Evolutionary conservation across 805 yeast genomes (phyloP), one percentile per base, ranked within the genome.

Genomic region (Hanseniaspora clermontiae): DNA sequence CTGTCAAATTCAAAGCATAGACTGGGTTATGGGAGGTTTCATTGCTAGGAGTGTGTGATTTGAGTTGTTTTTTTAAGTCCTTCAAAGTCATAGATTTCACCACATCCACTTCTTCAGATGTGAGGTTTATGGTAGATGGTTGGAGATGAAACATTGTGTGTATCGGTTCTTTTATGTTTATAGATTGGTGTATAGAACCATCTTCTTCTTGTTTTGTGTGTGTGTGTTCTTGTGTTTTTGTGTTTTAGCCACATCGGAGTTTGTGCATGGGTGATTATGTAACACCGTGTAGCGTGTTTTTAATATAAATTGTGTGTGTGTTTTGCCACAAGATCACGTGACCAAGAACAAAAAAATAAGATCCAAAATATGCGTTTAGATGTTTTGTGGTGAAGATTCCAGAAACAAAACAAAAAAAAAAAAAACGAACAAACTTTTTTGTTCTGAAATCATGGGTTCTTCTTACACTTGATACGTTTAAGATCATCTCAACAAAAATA

Each of bases 61-160:
- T 46, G 19, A 34, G 11, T 19, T 32, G 49, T 11, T 34, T 12
- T 17, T 46, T 29, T n/a, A 46, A 17, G 10, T 46, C n/a, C 3
- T 14, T 29, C 19, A 46, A 10, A 20, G 55, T 10, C 15, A 51
- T n/a, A 2, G n/a, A 4, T 12, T 29, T 36, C 7, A 51, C 29
- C 19, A 43, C 55, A 11, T 36, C 31, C 0, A 53, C 24, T 38
- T 53, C 57, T 19, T 43, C 38, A 19, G 42, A 47, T 2, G 49
- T 39, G 6, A 53, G 15, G 12, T 53, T 53, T 12, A 53, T 53
- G 20, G 39, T 46, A 17, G 57, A 36, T 27, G 57, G 51, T 19
- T 53, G 17, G 3, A 46, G 51, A 38, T 39, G 48, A 15, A 53
- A 45, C 57, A 53, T 52, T 34, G 17, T 27, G 12, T 27, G 12